Percentiles rank a stretch among this genome's conserved stretches.
These are phyloP conservation scores for Tephrocybe sp. DNA, from an alignment of 768 basidiomycete genomes.

Conservation along the genomic window DNA sequence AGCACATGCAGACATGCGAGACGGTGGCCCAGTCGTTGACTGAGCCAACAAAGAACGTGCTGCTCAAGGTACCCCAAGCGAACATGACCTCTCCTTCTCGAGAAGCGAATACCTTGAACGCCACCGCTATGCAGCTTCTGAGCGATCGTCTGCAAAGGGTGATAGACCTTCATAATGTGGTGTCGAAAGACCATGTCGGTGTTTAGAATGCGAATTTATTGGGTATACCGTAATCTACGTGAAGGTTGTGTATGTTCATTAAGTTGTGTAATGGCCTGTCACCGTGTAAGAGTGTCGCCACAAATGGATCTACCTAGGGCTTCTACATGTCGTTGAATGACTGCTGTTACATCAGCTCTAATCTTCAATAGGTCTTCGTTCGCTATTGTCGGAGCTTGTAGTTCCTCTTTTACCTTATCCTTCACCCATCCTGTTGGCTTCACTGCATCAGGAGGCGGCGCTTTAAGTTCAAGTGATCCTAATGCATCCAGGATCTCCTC, in stretches of 20 bases:
- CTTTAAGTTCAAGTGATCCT: constrained; percentile 2
- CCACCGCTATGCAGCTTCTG: constrained; percentile 9
- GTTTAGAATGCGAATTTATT: constrained; percentile 5
- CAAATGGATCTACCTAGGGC: constrained; percentile 51
- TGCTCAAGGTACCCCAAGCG: not conserved
- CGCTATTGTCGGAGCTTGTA: not conserved
- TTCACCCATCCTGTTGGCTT: constrained; percentile 24
- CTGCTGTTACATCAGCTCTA: constrained; percentile 53
- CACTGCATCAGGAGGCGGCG: constrained; percentile 5
- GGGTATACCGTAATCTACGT: constrained; percentile 1
- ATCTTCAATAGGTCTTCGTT: constrained; percentile 33
- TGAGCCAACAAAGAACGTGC: constrained; percentile 11
- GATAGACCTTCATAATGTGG: constrained; percentile 17
- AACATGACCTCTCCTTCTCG: not conserved
- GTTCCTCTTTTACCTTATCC: constrained; percentile 5
- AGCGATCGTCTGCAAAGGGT: constrained; percentile 17
- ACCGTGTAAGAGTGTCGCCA: constrained; percentile 30
- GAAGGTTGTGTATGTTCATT: not conserved
- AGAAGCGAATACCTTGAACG: not conserved
- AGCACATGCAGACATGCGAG: constrained; percentile 25
- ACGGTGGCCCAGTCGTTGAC: constrained; percentile 15
- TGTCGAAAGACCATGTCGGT: not conserved
- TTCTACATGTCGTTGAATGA: constrained; percentile 55
- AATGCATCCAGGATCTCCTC: constrained; percentile 31
- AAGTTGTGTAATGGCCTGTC: not conserved